These are phyloP conservation scores for Ziziphus jujuba DNA, from an alignment of 306 rosid species.

Conservation along the genomic window DNA sequence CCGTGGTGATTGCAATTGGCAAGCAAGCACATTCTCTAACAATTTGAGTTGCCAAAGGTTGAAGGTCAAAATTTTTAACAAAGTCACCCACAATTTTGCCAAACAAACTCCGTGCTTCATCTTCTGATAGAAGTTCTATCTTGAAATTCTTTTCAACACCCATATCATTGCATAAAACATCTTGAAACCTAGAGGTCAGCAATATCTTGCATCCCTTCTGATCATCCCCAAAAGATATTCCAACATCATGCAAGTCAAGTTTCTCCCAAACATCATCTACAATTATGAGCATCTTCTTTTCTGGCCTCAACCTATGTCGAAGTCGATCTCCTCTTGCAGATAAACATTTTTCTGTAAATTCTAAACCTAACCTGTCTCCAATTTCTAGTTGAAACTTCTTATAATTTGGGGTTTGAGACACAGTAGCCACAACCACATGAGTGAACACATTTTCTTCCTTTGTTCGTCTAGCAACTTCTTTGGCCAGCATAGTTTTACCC, in stretches of 20 bases:
- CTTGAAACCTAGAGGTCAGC: neutral
- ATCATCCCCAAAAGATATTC: neutral
- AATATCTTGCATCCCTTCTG: neutral
- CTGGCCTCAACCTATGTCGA: neutral
- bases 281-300: neutral
- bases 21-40: conserved; percentile 33
- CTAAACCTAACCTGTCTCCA: neutral
- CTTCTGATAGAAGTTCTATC: neutral
- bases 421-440: neutral
- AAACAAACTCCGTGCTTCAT: neutral
- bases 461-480: neutral
- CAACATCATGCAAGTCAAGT: neutral
- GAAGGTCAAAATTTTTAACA: no score
- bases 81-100: neutral
- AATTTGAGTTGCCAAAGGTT: conserved; percentile 10
- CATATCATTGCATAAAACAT: neutral
- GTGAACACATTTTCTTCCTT: neutral
- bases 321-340: neutral
- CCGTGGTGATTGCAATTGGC: conserved; percentile 36
- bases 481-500: neutral
- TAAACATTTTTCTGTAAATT: neutral
- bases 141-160: neutral
- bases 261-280: neutral
- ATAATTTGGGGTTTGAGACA: neutral
- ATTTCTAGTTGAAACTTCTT: neutral